These are phyloP conservation scores for Rhynchospora breviuscula DNA, from an alignment of 176 grass and related monocot species.

Conservation along the genomic window DNA sequence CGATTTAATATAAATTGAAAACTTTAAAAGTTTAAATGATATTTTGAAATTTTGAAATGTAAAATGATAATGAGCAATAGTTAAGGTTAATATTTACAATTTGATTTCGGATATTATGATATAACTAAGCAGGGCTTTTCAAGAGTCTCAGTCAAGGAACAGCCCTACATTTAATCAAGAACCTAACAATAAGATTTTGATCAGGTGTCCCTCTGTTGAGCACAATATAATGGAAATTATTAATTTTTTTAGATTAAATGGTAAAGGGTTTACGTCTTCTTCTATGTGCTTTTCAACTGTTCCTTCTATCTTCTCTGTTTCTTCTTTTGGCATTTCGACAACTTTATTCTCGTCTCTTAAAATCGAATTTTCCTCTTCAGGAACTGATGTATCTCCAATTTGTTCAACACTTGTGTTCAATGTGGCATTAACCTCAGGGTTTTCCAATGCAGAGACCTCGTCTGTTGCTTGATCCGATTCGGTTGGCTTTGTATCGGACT, in stretches of 20 bases:
- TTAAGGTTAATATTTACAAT: too few relatives aligned
- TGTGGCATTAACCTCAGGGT: background rate
- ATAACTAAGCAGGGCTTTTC: too few relatives aligned
- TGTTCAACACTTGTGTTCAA: background rate
- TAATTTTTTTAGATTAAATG: background rate
- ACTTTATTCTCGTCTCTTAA: background rate
- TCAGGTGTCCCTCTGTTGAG: background rate
- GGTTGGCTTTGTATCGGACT: background rate
- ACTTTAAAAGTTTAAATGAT: too few relatives aligned
- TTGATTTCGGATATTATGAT: too few relatives aligned
- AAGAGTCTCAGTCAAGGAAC: too few relatives aligned
- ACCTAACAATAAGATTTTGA: too few relatives aligned
- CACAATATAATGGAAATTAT: background rate
- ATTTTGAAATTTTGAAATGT: too few relatives aligned
- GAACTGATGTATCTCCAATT: background rate
- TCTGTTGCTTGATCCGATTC: background rate
- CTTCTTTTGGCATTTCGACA: background rate
- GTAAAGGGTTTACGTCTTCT: slow-evolving; percentile 3
- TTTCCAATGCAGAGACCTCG: background rate
- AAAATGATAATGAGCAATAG: too few relatives aligned
- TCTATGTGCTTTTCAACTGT: background rate
- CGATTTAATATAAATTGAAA: too few relatives aligned
- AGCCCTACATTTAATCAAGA: too few relatives aligned
- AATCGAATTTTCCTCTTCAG: background rate
- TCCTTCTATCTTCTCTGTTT: background rate